Evolutionary conservation across 345 rosid genomes (phyloP).

Genomic region (Acer yangbiense): DNA sequence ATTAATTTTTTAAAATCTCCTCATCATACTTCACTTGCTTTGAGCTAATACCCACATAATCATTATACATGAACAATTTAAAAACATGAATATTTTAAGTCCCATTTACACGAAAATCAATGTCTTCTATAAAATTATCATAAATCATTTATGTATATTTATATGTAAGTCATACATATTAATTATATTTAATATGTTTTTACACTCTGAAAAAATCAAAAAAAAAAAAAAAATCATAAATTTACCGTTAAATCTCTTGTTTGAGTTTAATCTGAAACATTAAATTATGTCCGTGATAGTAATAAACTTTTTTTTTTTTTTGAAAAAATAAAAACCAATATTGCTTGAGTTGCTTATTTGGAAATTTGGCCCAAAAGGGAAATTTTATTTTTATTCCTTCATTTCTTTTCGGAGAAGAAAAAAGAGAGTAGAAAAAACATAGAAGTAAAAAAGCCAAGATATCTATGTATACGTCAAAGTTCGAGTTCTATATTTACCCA

Average conservation of each 20-base stretch:
- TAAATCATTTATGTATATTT: too few species aligned
- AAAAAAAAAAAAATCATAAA: neutral
- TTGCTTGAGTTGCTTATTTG: neutral
- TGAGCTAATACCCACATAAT: neutral
- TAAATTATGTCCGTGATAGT: too few species aligned
- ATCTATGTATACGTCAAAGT: too few species aligned
- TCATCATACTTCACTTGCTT: neutral
- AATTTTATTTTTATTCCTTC: neutral
- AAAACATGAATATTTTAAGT: neutral
- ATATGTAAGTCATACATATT: too few species aligned
- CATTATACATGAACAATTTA: neutral
- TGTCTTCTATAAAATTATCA: too few species aligned
- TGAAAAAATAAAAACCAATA: too few species aligned
- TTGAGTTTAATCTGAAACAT: neutral
- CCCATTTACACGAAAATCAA: neutral
- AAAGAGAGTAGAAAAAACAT: too few species aligned
- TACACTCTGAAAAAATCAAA: neutral
- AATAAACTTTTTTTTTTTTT: too few species aligned
- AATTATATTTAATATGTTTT: neutral
- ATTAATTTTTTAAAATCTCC: neutral
- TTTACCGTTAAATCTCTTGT: neutral
- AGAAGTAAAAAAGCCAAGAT: neutral
- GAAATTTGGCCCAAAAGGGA: neutral
- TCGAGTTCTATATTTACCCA: too few species aligned
- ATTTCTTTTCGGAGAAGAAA: neutral